Conservation (phyloP, 2,329 filamentous ascomycete species). For the Ascomycota sp. region DNA sequence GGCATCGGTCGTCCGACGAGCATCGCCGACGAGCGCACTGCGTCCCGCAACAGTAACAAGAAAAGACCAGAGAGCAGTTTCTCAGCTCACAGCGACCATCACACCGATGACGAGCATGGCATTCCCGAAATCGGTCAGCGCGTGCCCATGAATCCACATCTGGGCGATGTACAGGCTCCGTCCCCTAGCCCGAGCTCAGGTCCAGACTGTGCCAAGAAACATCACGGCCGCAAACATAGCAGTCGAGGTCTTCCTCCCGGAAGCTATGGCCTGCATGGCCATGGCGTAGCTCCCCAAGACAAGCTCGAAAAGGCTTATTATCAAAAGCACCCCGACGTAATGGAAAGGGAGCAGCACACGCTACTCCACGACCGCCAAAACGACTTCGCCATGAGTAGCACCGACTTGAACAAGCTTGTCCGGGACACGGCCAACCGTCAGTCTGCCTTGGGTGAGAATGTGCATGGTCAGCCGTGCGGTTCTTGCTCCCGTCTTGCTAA, state of each 20-base stretch:
- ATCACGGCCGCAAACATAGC: conserved; percentile 54
- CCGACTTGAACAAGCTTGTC: conserved; percentile 80
- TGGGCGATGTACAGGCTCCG: conserved; percentile 89
- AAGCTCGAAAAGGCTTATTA: conserved; percentile 86
- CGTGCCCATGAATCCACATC: conserved; percentile 82
- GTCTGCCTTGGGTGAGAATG: conserved; percentile 15
- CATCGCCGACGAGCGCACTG: conserved; percentile 27
- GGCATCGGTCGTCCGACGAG: conserved; percentile 50
- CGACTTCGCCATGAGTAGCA: conserved; percentile 74
- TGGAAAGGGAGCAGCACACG: conserved; percentile 49
- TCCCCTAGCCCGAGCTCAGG: conserved; percentile 49
- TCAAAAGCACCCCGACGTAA: conserved; percentile 70
- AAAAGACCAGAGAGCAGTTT: conserved; percentile 43
- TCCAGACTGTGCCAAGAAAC: conserved; percentile 20
- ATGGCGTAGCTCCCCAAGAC: conserved; percentile 55
- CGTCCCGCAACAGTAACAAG: conserved; percentile 30
- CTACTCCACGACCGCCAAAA: conserved; percentile 33
- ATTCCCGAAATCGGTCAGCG: conserved; percentile 84
- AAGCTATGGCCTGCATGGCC: conserved; percentile 83
- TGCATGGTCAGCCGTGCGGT: not conserved
- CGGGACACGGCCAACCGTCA: conserved; percentile 42
- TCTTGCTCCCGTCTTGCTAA: conserved; percentile 4
- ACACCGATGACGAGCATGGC: conserved; percentile 57
- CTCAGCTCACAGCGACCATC: conserved; percentile 28
- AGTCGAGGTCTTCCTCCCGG: conserved; percentile 55